Base-by-base conservation (phyloP, 1,284 basidiomycete species). In the Ceraceosorus guamensis region DNA sequence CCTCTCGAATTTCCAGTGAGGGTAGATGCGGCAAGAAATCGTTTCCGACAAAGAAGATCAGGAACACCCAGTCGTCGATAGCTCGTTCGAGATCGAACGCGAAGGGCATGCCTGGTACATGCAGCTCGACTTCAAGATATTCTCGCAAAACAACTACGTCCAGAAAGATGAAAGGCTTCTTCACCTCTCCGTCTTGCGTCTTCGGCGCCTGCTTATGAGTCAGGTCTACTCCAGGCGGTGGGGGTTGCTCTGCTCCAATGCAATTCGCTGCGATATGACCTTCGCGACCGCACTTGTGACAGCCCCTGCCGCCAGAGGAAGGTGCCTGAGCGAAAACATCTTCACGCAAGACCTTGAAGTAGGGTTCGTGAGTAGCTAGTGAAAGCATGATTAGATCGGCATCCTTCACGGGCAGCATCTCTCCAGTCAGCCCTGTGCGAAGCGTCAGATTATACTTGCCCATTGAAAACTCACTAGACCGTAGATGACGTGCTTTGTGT, bases 21-120 rank as follows among this genome's bases (percentile, higher is more conserved):
- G 95, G 95, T 60, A 99, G 81, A 80, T 99, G 95, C 14, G 95
- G 95, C 73, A 99, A 82, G 81, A 99, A 99, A 80, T 99, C 95
- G 81, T 99, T 99, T 69, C 95, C 95, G 73, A 99, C 93, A 78
- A 99, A 97, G 84, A 99, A 97, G 73, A 97, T 97, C 71, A 99
- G 82, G 76, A 99, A 86, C 70, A 99, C 90, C 93, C 95, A 99
- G 78, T 99, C 95, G 82, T 99, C 95, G 78, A 99, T 90, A 39
- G 95, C 92, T 77, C 88, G 86, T 78, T 99, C 95, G 75, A 95
- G 81, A 72, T 91, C 86, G 81, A 93, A 98, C n/a, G 86, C 84
- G 79, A 97, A 95, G 0, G 86, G 81, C 13, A 83, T 78, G 57
- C 83, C 80, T 10, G 87, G 82, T 30, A 95, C 82, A 78, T 89